Percentiles rank a stretch among this genome's conserved stretches.
Conservation (phyloP, 208 protist species). For the Tetramitus jugosus region DNA sequence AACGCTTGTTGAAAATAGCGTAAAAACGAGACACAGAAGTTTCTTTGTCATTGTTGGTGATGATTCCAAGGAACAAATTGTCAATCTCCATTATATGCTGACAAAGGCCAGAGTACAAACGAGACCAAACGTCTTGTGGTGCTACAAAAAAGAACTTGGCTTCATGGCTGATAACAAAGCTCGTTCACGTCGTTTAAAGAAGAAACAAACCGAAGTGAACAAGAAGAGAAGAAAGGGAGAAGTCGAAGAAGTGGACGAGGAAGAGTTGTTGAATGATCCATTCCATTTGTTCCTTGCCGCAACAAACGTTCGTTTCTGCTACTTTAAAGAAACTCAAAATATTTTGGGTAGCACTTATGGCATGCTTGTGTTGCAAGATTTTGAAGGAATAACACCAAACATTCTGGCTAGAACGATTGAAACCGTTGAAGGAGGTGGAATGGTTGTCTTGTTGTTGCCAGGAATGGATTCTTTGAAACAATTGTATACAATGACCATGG, state of each 20-base stretch:
- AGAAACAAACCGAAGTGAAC: conserved; percentile 10
- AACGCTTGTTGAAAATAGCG: conserved; percentile 91
- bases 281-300: conserved; percentile 96
- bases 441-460: conserved; percentile 95
- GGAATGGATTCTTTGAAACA: conserved; percentile 90
- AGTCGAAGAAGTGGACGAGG: conserved; percentile 78
- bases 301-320: conserved; percentile 95
- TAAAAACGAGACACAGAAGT: conserved; percentile 81
- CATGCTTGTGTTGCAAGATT: conserved; percentile 98
- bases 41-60: conserved; percentile 97
- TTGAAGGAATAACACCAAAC: conserved; percentile 98
- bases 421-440: conserved; percentile 97
- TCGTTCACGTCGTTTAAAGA: background rate
- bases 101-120: conserved; percentile 88
- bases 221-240: conserved; percentile 58
- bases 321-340: conserved; percentile 97
- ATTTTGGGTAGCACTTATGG: conserved; percentile 98
- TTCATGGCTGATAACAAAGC: conserved; percentile 66
- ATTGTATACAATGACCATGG: conserved; percentile 98
- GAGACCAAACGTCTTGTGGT: conserved; percentile 96
- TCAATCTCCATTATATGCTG: conserved; percentile 98
- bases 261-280: conserved; percentile 84
- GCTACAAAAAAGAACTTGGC: conserved; percentile 98
- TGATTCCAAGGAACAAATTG: conserved; percentile 88
- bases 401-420: conserved; percentile 97